phyloP scores from a whole-genome alignment of 2,329 filamentous ascomycete genomes.

The Falciphora oryzae region DNA sequence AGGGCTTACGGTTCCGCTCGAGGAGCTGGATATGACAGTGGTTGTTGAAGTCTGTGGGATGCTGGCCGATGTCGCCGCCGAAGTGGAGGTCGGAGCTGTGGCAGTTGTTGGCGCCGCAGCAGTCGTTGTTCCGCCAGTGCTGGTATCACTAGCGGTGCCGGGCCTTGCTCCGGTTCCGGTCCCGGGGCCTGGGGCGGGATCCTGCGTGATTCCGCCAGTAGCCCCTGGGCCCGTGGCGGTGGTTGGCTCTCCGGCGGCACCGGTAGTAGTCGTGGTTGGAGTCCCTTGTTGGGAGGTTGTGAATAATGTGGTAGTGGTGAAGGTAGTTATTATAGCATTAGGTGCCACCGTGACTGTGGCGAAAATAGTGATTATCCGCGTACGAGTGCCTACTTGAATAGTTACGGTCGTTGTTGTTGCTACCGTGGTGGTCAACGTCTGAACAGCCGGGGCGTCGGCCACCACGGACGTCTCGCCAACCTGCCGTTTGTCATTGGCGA shows the following conservation, averaged over 20 bases:
- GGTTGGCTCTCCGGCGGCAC: not conserved
- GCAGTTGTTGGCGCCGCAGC: not conserved
- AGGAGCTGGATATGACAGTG: not conserved
- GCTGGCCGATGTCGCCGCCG: not conserved
- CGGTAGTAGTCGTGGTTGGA: conserved; percentile 3
- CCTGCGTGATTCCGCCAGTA: not conserved
- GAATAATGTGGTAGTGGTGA: conserved; percentile 17
- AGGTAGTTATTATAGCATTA: conserved; percentile 19
- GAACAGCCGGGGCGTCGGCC: conserved; percentile 8
- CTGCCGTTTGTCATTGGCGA: not conserved
- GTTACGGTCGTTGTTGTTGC: conserved; percentile 14
- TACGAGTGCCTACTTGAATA: conserved; percentile 13
- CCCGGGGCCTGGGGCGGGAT: not conserved
- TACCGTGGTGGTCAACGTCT: conserved; percentile 15
- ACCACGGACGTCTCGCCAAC: not conserved
- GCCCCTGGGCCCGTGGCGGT: not conserved
- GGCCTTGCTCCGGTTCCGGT: not conserved
- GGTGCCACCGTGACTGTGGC: conserved; percentile 17
- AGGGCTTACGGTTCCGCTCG: not conserved
- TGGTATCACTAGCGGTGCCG: not conserved
- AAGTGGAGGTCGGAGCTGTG: not conserved
- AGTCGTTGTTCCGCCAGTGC: not conserved
- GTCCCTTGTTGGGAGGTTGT: conserved; percentile 11
- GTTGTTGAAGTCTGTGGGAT: not conserved
- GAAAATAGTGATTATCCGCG: conserved; percentile 18